phyloP scores from a whole-genome alignment of 495 filamentous ascomycete genomes.

The Podospora sp. region DNA sequence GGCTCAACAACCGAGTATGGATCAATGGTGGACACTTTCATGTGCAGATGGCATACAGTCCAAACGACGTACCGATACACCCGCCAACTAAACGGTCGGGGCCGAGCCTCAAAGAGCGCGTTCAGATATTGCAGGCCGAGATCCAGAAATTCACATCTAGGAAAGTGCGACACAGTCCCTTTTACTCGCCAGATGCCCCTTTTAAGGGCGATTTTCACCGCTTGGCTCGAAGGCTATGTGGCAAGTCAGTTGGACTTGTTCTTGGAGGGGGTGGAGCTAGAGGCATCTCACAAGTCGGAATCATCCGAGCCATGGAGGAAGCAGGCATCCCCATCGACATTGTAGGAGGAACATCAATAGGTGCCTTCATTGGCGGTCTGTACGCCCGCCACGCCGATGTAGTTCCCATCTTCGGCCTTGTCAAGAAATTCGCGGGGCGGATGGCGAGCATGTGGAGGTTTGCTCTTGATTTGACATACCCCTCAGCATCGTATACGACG shows the following conservation, averaged over 20 bases:
- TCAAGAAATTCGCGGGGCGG: constrained; percentile 94
- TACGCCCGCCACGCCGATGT: constrained; percentile 97
- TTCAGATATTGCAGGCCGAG: constrained; percentile 93
- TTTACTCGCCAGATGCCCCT: constrained; percentile 87
- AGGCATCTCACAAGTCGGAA: constrained; percentile 87
- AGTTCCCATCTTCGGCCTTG: constrained; percentile 92
- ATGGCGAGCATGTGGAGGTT: constrained; percentile 99
- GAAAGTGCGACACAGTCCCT: constrained; percentile 77
- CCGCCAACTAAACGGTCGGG: constrained; percentile 77
- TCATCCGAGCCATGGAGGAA: constrained; percentile 94
- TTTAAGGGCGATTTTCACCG: constrained; percentile 98
- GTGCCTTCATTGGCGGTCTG: constrained; percentile 93
- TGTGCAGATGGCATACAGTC: constrained; percentile 90
- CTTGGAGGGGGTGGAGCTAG: constrained; percentile 91
- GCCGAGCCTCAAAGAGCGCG: constrained; percentile 84
- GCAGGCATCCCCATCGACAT: constrained; percentile 96
- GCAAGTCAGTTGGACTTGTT: constrained; percentile 91
- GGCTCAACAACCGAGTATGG: constrained; percentile 94
- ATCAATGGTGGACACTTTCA: constrained; percentile 99
- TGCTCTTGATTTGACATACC: constrained; percentile 92
- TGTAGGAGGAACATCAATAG: constrained; percentile 94
- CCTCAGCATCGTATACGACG: constrained; percentile 91
- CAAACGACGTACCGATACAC: constrained; percentile 75
- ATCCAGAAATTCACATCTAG: constrained; percentile 97
- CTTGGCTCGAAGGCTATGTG: constrained; percentile 85